Base-by-base conservation (phyloP, 164 flowering plant genomes). In the Vitis amurensis region DNA sequence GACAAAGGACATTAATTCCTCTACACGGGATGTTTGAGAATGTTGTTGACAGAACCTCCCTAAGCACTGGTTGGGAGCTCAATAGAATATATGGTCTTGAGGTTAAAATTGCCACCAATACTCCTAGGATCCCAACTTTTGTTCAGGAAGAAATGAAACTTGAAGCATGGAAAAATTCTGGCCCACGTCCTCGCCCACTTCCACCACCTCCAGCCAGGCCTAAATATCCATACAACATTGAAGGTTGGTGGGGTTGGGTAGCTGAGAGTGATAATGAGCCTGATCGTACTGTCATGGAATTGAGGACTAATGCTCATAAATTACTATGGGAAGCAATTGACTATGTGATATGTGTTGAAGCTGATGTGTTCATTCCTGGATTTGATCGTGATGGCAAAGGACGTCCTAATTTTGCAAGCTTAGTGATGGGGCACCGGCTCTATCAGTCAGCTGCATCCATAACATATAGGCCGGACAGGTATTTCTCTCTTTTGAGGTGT, bases 181-280 rank as follows among this genome's bases (percentile, higher is more conserved):
- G 94, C 19, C 89, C 92, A 23, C 91, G 97, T n/a, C 99, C 99
- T 71, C 89, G 93, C 47, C 98, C 98, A 15, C 97, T 90, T 64
- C 91, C 98, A 57, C 99, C 99, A 11, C 99, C 99, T 66, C 97
- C 99, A 29, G 89, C 93, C 5, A 80, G 97, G 59, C 89, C 89
- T 3, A 95, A 90, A 69, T 88, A 86, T 66, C 84, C 91, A 15
- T 85, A 95, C 71, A 93, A 93, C 66, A 83, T 90, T 27, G 99
- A 95, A 73, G 99, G 99, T 3, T 95, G 99, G 99, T 95, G 98
- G 98, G 97, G 99, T 55, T 95, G 97, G 99, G 98, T 95, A 16
- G 97, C 97, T 55, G 94, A 93, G 81, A 91, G 87, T 62, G 98
- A 93, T 72, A 90, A 86, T 68, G 99, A 95, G 72, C 99, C 98